Percentiles rank a stretch among this genome's conserved stretches.
Conservation (phyloP, 768 basidiomycete species). For the Tulasnella sp. region DNA sequence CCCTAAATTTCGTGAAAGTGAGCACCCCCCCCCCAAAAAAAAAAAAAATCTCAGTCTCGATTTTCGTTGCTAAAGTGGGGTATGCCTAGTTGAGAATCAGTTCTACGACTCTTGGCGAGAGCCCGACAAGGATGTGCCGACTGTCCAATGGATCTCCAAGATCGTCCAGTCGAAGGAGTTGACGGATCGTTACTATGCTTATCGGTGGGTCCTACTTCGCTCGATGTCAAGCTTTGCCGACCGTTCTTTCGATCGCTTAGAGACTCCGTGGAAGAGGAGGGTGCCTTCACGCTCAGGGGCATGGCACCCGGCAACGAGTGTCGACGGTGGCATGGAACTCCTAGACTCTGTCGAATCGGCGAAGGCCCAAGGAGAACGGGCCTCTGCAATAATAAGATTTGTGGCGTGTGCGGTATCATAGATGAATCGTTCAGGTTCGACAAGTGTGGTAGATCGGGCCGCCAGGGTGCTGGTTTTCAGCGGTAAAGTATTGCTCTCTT, state of each 20-base stretch:
- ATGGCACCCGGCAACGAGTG: constrained; percentile 8
- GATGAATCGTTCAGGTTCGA: constrained; percentile 6
- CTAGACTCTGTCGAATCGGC: neutral
- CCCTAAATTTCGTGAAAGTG: no score
- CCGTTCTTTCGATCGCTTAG: neutral
- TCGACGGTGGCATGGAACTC: constrained; percentile 12
- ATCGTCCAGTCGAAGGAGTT: neutral
- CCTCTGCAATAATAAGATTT: neutral
- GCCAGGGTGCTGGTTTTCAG: no score
- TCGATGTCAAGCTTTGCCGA: neutral
- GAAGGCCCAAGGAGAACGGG: neutral
- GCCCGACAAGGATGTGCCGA: neutral
- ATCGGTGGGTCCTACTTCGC: neutral
- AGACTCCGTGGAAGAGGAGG: neutral
- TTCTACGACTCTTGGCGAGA: constrained; percentile 1
- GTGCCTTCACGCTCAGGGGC: neutral
- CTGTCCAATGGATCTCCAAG: constrained; percentile 1
- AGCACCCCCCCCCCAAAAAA: no score
- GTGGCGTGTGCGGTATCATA: neutral
- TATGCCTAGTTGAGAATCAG: neutral
- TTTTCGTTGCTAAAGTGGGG: no score
- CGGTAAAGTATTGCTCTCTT: no score
- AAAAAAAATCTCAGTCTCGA: no score
- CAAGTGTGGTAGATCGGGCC: no score
- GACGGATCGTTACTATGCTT: neutral